Base-by-base conservation (phyloP, 208 protist species). In the Blastocrithidia nonstop region DNA sequence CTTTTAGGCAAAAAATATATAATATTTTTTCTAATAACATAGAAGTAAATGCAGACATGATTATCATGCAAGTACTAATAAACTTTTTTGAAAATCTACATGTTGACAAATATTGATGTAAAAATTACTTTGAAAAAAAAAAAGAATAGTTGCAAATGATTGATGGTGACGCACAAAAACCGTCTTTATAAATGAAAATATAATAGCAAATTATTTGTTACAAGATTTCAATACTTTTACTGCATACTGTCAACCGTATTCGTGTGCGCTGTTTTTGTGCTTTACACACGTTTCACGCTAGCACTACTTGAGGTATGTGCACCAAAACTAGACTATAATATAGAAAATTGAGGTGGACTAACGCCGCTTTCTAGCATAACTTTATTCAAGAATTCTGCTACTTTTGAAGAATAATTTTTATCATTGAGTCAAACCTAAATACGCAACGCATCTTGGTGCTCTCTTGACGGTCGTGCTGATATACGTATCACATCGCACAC, bases 341-440 rank as follows among this genome's bases (percentile, higher is more conserved):
- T 72, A 45, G 47, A 65, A 50, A 77, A 80, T 8, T 61, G 38
- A n/a, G 55, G 62, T 8, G 61, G 37, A 21, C 48, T 38, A 13
- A 92, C 20, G 20, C 60, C 71, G 17, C 59, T 59, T 7, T 68
- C 57, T 37, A 67, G 65, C 25, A 93, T 48, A 1, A 48, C 59
- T 25, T 69, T 58, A 13, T 57, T 37, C 16, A 93, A 57, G 28
- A 69, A 78, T 19, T 50, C 49, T 5, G 54, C 25, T 9, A 88
- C 76, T 6, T 61, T 57, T 1, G 47, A 64, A 5, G 71, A 61
- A 57, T 73, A 84, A 13, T 52, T 50, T 11, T 64, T 49, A 50
- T 88, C 71, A 33, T 73, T 88, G 29, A 93, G 76, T 79, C 83
- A 93, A 45, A 93, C 62, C 63, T 93, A 78, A 19, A 87, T 61